phyloP scores from a whole-genome alignment of 257 asterid species.

The Verbena officinalis region DNA sequence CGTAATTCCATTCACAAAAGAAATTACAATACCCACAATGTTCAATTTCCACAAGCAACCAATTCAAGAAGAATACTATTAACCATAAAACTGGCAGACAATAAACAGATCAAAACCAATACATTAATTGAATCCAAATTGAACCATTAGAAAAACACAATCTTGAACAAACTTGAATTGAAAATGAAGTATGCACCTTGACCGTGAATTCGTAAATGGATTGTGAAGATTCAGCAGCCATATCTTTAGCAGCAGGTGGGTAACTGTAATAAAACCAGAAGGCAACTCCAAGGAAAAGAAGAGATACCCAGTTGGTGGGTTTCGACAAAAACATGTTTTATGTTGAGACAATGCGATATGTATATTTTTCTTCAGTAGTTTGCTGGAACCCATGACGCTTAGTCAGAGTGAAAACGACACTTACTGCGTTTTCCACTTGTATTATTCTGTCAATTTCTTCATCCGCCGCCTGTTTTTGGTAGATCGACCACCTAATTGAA shows the following conservation, averaged over 20 bases:
- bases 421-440: not conserved
- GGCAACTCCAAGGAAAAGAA: conserved; percentile 52
- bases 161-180: not conserved
- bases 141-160: conserved; percentile 3
- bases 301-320: conserved; percentile 46
- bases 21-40: not conserved
- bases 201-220: conserved; percentile 66
- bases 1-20: not conserved
- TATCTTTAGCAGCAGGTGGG: conserved; percentile 25
- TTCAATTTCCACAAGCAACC: not conserved
- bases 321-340: conserved; percentile 39
- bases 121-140: not conserved
- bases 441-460: not conserved
- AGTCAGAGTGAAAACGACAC: not conserved
- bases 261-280: conserved; percentile 34
- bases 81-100: not conserved
- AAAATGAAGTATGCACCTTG: conserved; percentile 40
- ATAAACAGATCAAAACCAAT: not conserved
- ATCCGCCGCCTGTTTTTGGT: not conserved
- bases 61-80: not conserved
- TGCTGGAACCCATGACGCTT: not conserved
- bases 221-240: conserved; percentile 25
- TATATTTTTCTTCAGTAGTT: not conserved
- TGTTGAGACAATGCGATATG: not conserved
- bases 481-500: not conserved